Evolutionary conservation across 192 early-diverging fungal genomes (phyloP), one percentile per base, ranked within the genome.

Genomic region (Mortierella hygrophila): DNA sequence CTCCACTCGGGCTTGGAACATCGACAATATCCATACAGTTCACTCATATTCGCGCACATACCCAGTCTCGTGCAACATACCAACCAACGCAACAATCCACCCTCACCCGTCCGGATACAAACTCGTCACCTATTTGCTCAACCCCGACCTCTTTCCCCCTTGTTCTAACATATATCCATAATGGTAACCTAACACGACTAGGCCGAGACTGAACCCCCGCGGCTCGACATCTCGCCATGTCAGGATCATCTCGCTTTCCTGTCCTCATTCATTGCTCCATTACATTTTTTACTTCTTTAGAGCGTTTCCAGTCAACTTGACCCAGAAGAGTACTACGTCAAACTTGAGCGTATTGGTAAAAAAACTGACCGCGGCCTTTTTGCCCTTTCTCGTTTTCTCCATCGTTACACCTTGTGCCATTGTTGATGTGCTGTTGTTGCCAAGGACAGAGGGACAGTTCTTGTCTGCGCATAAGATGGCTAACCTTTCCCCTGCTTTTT

Each of bases 291-390:
- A 21, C 5, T 32, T 6, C 74, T 37, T 6, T 75, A 90, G 89
- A 85, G 87, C 77, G 82, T 74, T 15, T 79, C 83, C 73, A 83
- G 68, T 32, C 87, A 88, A 42, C 84, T 91, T 23, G 93, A 94
- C 77, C 94, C 94, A 60, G 94, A 94, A 84, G 86, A 90, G 29
- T 91, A 88, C 55, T 94, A 94, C 77, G 88, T 91, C 35, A 93
- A 93, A 74, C 94, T 94, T 74, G 93, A 94, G 70, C 88, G 91
- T 41, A 94, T 94, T 80, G 94, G 94, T 90, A 92, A 82, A 32
- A 63, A 57, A 8, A 29, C 60, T 65, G 60, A 3, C 60, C 29
- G 60, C 32, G 60, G 9, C 26, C 32, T 15, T 63, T 29, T 65
- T 60, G 16, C 8, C 44, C 44, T 46, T 46, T 46, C 8, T 40